Conservation (phyloP, 2,329 filamentous ascomycete genomes). For the Fusarium domesticum region DNA sequence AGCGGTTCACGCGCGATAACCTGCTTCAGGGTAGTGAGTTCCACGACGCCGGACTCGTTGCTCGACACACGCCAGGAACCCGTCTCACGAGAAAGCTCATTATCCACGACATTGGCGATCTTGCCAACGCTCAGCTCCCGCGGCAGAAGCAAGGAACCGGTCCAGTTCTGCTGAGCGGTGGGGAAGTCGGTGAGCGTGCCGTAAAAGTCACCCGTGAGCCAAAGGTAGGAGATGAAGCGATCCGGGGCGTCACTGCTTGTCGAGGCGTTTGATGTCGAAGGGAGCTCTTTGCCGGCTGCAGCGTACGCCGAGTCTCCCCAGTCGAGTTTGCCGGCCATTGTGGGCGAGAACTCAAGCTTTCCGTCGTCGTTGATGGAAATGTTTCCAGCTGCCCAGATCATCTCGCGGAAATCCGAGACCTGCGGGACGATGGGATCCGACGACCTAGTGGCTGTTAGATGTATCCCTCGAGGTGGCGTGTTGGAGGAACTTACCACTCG, state of each 20-base stretch:
- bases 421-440: constrained; percentile 38
- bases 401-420: constrained; percentile 38
- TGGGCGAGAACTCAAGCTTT: constrained; percentile 36
- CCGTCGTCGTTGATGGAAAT: constrained; percentile 27
- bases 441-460: constrained; percentile 13
- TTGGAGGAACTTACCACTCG: constrained; percentile 33
- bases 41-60: constrained; percentile 33
- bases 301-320: constrained; percentile 43
- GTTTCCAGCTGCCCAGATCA: constrained; percentile 42
- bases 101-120: constrained; percentile 40
- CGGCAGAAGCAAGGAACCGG: constrained; percentile 41
- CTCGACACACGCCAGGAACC: constrained; percentile 38
- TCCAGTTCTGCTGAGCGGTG: constrained; percentile 43
- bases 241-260: constrained; percentile 38
- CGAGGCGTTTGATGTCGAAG: constrained; percentile 37
- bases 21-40: constrained; percentile 38
- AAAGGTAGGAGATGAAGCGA: constrained; percentile 41
- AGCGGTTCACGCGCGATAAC: constrained; percentile 38
- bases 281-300: constrained; percentile 41
- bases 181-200: constrained; percentile 37
- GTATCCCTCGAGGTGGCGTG: too few species aligned
- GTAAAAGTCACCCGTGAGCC: constrained; percentile 44
- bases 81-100: constrained; percentile 37
- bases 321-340: constrained; percentile 41
- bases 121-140: constrained; percentile 41